A percentile compares a stretch with the other conserved stretches of the same genome.
These are phyloP conservation scores for Termitomyces sp. DNA, from an alignment of 768 basidiomycete genomes.

Conservation along the genomic window DNA sequence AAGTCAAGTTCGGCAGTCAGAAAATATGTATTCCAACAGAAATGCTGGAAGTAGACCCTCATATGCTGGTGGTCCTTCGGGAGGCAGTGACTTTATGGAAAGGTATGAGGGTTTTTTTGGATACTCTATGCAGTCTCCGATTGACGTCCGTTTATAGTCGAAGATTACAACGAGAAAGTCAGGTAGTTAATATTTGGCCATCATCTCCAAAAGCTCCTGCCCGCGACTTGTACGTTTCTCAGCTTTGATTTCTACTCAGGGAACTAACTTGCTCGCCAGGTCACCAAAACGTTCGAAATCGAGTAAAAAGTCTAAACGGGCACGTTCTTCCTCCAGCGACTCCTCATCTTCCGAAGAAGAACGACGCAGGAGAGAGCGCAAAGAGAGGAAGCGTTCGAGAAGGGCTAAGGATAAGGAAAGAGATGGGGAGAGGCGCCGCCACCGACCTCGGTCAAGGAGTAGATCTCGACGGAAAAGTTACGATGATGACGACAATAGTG, in stretches of 20 bases:
- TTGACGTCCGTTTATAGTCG: too few relatives aligned
- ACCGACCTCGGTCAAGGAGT: constrained; percentile 31
- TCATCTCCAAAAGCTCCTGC: constrained; percentile 69
- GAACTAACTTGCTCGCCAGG: constrained; percentile 28
- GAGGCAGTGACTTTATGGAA: constrained; percentile 60
- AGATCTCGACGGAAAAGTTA: constrained; percentile 28
- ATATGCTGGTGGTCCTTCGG: constrained; percentile 27
- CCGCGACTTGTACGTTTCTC: constrained; percentile 47
- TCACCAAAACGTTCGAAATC: constrained; percentile 55
- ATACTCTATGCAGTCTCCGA: too few relatives aligned
- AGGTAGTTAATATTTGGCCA: constrained; percentile 71
- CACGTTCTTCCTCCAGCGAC: constrained; percentile 46
- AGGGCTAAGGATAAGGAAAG: constrained; percentile 41
- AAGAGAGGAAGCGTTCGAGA: constrained; percentile 56
- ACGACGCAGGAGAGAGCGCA: constrained; percentile 52
- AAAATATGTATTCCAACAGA: constrained; percentile 56
- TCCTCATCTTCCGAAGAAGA: constrained; percentile 57
- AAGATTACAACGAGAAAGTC: constrained; percentile 58
- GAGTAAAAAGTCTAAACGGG: constrained; percentile 58
- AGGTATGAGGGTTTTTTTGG: constrained; percentile 41
- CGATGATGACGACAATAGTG: constrained; percentile 33
- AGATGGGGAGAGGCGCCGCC: constrained; percentile 32
- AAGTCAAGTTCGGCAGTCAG: constrained; percentile 33
- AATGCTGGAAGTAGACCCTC: constrained; percentile 26
- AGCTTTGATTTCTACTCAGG: background rate